A percentile compares a stretch with the other conserved stretches of the same genome.
phyloP scores from a whole-genome alignment of 139 green algal species.

The Auxenochlorella pyrenoidosa region DNA sequence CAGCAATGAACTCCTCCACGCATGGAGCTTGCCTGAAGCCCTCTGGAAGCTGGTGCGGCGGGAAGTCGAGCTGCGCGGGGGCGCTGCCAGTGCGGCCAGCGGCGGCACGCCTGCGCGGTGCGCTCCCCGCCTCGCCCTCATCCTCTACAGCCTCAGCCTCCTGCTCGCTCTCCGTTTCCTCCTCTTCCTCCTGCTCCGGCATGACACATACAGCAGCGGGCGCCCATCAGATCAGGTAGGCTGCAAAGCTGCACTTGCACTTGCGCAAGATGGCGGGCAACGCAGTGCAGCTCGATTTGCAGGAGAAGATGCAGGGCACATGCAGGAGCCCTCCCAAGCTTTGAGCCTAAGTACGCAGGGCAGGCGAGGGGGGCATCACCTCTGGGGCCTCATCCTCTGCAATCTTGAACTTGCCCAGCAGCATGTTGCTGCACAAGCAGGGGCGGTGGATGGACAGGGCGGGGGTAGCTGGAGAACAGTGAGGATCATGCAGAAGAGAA shows the following conservation, averaged over 20 bases:
- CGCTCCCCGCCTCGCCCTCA: neutral
- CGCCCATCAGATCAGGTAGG: neutral
- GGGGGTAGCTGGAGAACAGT: too few relatives aligned
- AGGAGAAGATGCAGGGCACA: too few relatives aligned
- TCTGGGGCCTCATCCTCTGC: neutral
- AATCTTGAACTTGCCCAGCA: conserved; percentile 33
- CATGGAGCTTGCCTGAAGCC: neutral
- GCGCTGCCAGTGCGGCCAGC: neutral
- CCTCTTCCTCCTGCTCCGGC: neutral
- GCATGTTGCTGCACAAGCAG: conserved; percentile 15
- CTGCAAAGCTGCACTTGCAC: neutral
- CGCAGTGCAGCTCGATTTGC: too few relatives aligned
- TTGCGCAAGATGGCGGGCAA: too few relatives aligned
- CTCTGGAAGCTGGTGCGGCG: conserved; percentile 11
- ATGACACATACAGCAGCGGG: neutral
- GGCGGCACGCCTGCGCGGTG: neutral
- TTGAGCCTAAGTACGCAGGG: too few relatives aligned
- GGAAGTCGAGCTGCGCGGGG: neutral
- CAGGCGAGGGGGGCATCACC: neutral
- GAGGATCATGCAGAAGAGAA: too few relatives aligned
- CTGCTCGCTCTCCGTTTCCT: neutral
- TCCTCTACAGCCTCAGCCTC: neutral
- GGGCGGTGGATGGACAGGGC: neutral
- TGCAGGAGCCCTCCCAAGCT: too few relatives aligned
- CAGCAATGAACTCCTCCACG: neutral